Base-by-base conservation (phyloP, 208 protist genomes). In the Leishmania amazonensis region DNA sequence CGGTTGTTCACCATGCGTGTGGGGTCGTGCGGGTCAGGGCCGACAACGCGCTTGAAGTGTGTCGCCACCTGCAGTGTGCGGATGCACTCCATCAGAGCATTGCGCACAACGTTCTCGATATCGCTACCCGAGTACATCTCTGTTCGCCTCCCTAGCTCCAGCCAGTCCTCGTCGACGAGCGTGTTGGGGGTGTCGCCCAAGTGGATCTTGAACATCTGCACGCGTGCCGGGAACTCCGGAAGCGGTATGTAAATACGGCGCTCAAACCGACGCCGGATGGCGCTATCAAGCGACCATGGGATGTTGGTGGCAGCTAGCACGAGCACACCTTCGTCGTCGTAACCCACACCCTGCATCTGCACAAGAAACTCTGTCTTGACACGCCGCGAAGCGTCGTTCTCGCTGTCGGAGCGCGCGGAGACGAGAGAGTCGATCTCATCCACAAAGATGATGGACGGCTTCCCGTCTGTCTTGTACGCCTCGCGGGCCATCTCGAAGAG, bases 291-390 rank as follows among this genome's bases (percentile, higher is more conserved):
- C 13, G 83, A 84, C 92, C 94, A 97, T 28, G 97, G 97, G 76
- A 96, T 95, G 85, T 99, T 99, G 42, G 95, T 98, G 5, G 97
- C 97, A 21, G 93, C 97, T 0, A 99, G 87, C 80, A 99, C 95
- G 17, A 99, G 88, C 64, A 99, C 93, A 15, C 93, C 90, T 71
- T 98, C 94, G 60, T 96, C 92, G 28, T 95, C 89, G 81, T 95
- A 79, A 57, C 94, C 93, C 7, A 96, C 97, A 64, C 95, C 96
- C 62, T 98, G 93, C 93, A 98, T 95, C 88, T 99, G 99, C 15
- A 99, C 99, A 3, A 99, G 91, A 81, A 99, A 99, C 91, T 99
- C 99, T 28, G 99, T 99, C 88, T 99, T 99, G 67, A 99, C 97
- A 74, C 99, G 93, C 45, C 99, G 90, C 9, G 98, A 95, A 8